Base-by-base conservation (phyloP, 2,329 filamentous ascomycete species). In the Epichloe glyceriae region DNA sequence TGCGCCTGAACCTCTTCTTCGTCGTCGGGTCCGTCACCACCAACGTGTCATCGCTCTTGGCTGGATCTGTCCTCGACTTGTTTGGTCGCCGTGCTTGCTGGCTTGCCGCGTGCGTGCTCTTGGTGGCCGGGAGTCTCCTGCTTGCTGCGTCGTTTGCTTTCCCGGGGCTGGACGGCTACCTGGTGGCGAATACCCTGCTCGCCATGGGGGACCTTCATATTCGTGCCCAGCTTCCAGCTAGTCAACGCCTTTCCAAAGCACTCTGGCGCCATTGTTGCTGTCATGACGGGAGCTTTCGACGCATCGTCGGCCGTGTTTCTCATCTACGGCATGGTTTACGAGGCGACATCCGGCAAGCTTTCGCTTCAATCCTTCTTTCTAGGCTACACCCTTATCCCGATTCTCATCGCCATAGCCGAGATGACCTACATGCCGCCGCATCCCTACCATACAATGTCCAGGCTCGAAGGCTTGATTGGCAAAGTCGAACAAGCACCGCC, bases 1-100 rank as follows among this genome's bases (percentile, higher is more conserved):
- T 82, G 49, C 75, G 74, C 53, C 75, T 95, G 51, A 95, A 95
- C 64, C 72, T 95, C 57, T 95, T 95, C 86, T 95, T 95, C 72
- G 94, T 88, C 5, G 78, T 89, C 40, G 89, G 89, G 12, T 89
- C 88, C 14, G 88, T 95, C 10, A 85, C 80, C 6, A 94, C 89
- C 39, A 95, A 95, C 60, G 85, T 95, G 12, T 87, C 82, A 40
- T 89, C 90, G 12, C 74, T 95, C 6, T 87, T 89, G 2, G 82
- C 95, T 11, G 90, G 90, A 44, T 86, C 87, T 3, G 84, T 95
- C 43, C 77, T 95, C 20, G 90, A 95, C 67, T 76, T 81, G 54
- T 90, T 80, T 61, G 90, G 90, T 1, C 90, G 90, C 14, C 78
- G 85, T 50, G 74, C 87, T 4, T 86, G 85, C 59, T 85, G 86